These are phyloP conservation scores for Trichocladium uniseriatum DNA, from an alignment of 495 filamentous ascomycete species.

Conservation along the genomic window DNA sequence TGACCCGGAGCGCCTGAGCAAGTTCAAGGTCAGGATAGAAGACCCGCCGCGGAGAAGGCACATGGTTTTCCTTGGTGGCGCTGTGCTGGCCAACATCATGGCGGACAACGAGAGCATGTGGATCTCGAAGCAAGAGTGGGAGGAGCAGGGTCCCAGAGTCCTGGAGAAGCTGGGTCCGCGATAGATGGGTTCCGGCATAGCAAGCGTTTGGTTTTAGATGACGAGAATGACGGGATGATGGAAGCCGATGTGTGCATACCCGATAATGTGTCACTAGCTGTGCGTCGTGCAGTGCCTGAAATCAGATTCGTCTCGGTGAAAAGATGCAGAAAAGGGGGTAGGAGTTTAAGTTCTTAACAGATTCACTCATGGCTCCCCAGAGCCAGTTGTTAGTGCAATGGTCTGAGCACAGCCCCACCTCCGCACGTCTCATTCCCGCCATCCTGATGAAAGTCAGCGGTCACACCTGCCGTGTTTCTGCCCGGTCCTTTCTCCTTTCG, in stretches of 20 bases:
- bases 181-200: conserved; percentile 23
- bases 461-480: too few relatives aligned
- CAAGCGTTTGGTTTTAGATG: conserved; percentile 10
- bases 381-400: too few relatives aligned
- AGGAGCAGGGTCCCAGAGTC: conserved; percentile 78
- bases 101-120: conserved; percentile 98
- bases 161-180: conserved; percentile 88
- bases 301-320: too few relatives aligned
- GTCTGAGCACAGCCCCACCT: too few relatives aligned
- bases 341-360: too few relatives aligned
- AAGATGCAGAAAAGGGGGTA: too few relatives aligned
- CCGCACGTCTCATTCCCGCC: too few relatives aligned
- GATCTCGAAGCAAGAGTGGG: conserved; percentile 94
- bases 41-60: conserved; percentile 92
- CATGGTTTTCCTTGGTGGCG: conserved; percentile 98
- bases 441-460: too few relatives aligned
- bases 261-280: not conserved
- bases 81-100: conserved; percentile 96
- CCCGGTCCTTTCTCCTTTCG: not conserved
- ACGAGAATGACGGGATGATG: conserved; percentile 1
- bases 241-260: not conserved
- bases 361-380: too few relatives aligned
- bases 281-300: too few relatives aligned
- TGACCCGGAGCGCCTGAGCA: conserved; percentile 85
- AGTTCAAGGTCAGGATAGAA: conserved; percentile 99